Base-by-base conservation (phyloP, 129 eudicot genomes). In the Pulicaria dysenterica region DNA sequence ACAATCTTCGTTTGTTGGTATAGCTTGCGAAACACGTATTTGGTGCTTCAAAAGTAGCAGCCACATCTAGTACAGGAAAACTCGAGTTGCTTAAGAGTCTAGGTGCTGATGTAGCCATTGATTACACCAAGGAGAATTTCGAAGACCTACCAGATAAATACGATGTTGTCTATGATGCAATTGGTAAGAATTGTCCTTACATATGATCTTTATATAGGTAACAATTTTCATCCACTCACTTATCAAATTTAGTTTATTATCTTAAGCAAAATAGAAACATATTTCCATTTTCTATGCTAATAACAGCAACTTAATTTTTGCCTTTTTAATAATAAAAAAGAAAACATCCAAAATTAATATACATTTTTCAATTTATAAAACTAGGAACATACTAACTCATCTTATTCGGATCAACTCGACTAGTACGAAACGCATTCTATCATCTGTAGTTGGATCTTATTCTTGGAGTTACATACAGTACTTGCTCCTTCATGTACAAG, bases 21-120 rank as follows among this genome's bases (percentile, higher is more conserved):
- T 78, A 93, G 95, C 83, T 93, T 3, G 98, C 96, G 24, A 93
- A 90, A 68, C 95, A 90, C 9, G 93, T 89, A 47, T 87, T 82
- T 74, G 96, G 93, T 50, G 96, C 96, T 54, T 93, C 96, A 31
- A 90, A 81, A 82, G 83, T 93, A 24, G 95, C 93, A 36, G 95
- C 98, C 7, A 90, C 96, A 36, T 82, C 98, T 44, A 93, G 96
- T 76, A 90, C 96, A 0, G 80, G 86, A 43, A 93, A 93, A 58
- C 68, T 89, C 43, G 95, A 93, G 44, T 67, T 93, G 57, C 80
- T 93, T 12, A 93, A 80, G 81, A 93, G 95, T 74, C 85, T 93
- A 63, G 98, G 98, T 2, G 90, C 86, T 14, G 98, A 93, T 82
- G 62, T 89, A 24, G 92, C 95, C 24, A 93, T 93, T 19, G 98